Conservation (phyloP, 192 early-diverging fungal species). For the Linnemannia zychae region DNA sequence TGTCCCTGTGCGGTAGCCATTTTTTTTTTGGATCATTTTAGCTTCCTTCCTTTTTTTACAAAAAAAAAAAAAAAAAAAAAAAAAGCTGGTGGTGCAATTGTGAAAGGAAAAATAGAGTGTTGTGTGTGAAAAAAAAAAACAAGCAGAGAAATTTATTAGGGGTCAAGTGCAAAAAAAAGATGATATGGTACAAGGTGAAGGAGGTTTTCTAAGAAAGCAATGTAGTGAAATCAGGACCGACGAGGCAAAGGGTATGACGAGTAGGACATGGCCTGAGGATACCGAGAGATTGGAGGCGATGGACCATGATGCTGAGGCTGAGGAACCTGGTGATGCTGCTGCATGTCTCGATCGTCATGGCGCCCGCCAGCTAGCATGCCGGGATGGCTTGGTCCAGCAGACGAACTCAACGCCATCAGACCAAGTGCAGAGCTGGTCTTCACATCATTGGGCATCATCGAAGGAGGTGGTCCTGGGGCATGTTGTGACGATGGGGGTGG, state of each 20-base stretch:
- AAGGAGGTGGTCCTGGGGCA: slow-evolving; percentile 2
- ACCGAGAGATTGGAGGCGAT: slow-evolving; percentile 4
- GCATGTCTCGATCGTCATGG: slow-evolving; percentile 46
- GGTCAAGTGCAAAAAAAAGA: background rate
- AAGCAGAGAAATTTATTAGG: slow-evolving; percentile 1
- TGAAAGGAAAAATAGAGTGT: background rate
- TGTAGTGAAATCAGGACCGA: slow-evolving; percentile 18
- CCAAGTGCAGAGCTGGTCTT: slow-evolving; percentile 39
- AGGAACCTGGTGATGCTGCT: slow-evolving; percentile 18
- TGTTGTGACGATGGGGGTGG: slow-evolving; percentile 3
- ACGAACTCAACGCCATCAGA: slow-evolving; percentile 39
- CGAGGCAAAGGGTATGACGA: slow-evolving; percentile 47
- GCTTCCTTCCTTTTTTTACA: no score
- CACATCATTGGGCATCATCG: slow-evolving; percentile 23
- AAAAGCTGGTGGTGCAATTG: background rate
- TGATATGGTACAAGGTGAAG: background rate
- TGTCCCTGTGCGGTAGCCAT: no score
- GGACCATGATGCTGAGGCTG: slow-evolving; percentile 21
- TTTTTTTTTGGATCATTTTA: no score
- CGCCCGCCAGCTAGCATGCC: background rate
- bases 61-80: no score
- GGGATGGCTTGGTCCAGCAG: slow-evolving; percentile 17
- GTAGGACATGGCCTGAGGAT: slow-evolving; percentile 27
- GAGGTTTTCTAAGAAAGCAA: background rate
- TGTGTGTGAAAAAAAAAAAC: slow-evolving; percentile 6